A percentile compares a stretch with the other conserved stretches of the same genome.
phyloP scores from a whole-genome alignment of 1,139 yeast species.

The Yamadazyma diddensiae region DNA sequence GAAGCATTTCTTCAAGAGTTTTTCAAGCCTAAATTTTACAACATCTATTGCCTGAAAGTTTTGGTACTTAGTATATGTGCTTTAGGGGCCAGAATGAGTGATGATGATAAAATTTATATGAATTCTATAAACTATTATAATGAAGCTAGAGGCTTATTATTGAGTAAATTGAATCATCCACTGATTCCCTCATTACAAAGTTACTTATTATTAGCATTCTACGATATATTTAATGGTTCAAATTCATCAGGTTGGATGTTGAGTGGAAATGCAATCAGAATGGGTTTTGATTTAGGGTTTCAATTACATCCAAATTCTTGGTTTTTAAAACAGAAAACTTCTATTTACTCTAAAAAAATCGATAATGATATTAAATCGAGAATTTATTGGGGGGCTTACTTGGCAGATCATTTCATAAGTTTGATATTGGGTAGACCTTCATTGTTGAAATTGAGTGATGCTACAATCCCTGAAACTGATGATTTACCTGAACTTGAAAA shows the following conservation, averaged over 20 bases:
- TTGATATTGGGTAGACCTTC: slow-evolving; percentile 59
- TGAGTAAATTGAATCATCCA: slow-evolving; percentile 34
- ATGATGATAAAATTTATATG: slow-evolving; percentile 35
- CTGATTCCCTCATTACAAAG: slow-evolving; percentile 18
- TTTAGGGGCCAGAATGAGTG: slow-evolving; percentile 51
- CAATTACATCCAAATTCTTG: slow-evolving; percentile 63
- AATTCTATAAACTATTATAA: slow-evolving; percentile 43
- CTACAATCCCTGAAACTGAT: slow-evolving; percentile 59
- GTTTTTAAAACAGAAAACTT: slow-evolving; percentile 30
- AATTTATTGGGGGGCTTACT: slow-evolving; percentile 65
- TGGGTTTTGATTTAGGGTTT: slow-evolving; percentile 65
- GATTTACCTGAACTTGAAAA: slow-evolving; percentile 60
- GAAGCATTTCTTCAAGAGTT: slow-evolving; percentile 63
- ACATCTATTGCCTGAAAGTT: slow-evolving; percentile 49
- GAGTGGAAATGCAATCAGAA: slow-evolving; percentile 59
- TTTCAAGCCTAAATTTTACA: slow-evolving; percentile 47
- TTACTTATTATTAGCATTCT: slow-evolving; percentile 16
- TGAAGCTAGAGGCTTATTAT: slow-evolving; percentile 42
- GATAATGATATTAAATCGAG: slow-evolving; percentile 57
- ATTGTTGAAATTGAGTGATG: slow-evolving; percentile 52
- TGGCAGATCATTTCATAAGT: slow-evolving; percentile 64
- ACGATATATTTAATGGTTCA: slow-evolving; percentile 53
- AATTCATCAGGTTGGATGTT: slow-evolving; percentile 62
- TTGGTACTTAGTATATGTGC: slow-evolving; percentile 56
- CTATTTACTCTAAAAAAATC: slow-evolving; percentile 21